These are phyloP conservation scores for Beta vulgaris DNA, from an alignment of 148 eudicot species.

Conservation along the genomic window DNA sequence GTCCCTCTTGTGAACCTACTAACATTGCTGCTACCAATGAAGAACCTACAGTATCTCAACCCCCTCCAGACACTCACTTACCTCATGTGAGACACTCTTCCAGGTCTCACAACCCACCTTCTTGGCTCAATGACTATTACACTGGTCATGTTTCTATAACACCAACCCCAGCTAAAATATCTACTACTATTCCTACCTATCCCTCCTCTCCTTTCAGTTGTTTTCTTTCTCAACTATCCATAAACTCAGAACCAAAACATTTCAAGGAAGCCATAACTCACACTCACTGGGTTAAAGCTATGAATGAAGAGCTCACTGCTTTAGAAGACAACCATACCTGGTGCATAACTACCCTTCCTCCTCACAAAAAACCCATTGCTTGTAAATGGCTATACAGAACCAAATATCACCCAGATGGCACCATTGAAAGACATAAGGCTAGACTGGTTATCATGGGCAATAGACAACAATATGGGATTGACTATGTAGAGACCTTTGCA, in stretches of 20 bases:
- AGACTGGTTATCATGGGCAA: not conserved
- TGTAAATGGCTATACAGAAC: not conserved
- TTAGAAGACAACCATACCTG: not conserved
- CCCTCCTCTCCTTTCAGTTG: not conserved
- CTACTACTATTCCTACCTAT: not conserved
- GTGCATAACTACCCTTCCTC: not conserved
- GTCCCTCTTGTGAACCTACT: no score
- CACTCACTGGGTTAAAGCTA: not conserved
- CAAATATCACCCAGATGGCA: not conserved
- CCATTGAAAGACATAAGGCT: not conserved
- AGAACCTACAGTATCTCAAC: no score
- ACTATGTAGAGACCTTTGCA: not conserved
- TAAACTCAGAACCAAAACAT: not conserved
- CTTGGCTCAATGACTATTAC: no score
- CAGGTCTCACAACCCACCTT: no score
- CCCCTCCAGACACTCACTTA: no score
- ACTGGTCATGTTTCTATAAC: no score
- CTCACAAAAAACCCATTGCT: not conserved
- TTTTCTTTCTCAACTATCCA: not conserved
- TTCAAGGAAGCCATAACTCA: not conserved
- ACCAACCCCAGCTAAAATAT: no score
- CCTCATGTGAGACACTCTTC: no score
- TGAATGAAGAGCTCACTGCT: not conserved
- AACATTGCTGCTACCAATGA: no score
- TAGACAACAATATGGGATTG: not conserved